Evolutionary conservation across 352 stramenopile genomes (phyloP).

Genomic region (Albugo laibachii): DNA sequence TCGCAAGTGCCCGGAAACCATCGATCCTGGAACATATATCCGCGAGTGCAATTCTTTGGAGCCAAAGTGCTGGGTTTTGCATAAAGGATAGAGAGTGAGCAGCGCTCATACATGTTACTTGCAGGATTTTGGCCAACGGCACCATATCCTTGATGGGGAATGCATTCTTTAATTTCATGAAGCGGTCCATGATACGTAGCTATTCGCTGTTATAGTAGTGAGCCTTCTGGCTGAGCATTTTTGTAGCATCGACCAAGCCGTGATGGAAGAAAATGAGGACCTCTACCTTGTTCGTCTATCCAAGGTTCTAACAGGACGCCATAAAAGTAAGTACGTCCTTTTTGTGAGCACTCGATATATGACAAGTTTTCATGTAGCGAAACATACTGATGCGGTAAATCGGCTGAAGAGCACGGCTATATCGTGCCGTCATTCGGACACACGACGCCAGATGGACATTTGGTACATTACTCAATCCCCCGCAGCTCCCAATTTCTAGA

Average conservation of each 20-base stretch:
- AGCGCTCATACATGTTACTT: slow-evolving; percentile 71
- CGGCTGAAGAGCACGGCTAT: slow-evolving; percentile 77
- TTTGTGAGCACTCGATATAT: slow-evolving; percentile 77
- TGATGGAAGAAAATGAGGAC: slow-evolving; percentile 79
- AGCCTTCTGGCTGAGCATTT: slow-evolving; percentile 78
- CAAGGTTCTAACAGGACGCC: slow-evolving; percentile 89
- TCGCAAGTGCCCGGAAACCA: slow-evolving; percentile 94
- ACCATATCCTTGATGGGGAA: slow-evolving; percentile 89
- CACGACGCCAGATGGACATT: slow-evolving; percentile 82
- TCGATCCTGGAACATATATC: slow-evolving; percentile 74
- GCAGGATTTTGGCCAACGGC: slow-evolving; percentile 41
- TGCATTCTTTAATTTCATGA: slow-evolving; percentile 82
- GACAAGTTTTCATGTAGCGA: slow-evolving; percentile 70
- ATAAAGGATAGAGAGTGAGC: slow-evolving; percentile 72
- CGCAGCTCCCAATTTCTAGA: slow-evolving; percentile 96
- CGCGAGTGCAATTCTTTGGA: slow-evolving; percentile 86
- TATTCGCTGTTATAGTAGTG: slow-evolving; percentile 85
- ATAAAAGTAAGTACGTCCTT: slow-evolving; percentile 77
- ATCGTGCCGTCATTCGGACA: slow-evolving; percentile 92
- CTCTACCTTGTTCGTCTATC: slow-evolving; percentile 84
- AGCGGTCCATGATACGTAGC: slow-evolving; percentile 87
- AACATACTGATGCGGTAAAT: slow-evolving; percentile 85
- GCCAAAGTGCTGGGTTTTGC: slow-evolving; percentile 1
- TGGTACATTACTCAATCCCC: slow-evolving; percentile 83
- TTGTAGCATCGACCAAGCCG: slow-evolving; percentile 82